Base-by-base conservation (phyloP, 441 rosid species). In the Croton setiger region DNA sequence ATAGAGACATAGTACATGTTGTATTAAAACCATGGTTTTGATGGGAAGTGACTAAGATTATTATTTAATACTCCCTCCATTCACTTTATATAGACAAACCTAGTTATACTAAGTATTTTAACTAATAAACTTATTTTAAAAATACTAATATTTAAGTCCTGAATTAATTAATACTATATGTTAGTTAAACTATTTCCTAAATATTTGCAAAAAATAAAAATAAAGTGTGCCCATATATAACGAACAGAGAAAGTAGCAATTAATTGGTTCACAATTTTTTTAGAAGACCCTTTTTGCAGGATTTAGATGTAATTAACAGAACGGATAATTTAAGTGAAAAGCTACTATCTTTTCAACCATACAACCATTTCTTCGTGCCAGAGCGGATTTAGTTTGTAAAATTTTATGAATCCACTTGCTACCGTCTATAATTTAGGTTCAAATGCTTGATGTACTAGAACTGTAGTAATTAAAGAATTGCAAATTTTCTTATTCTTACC, bases 401-500 rank as follows among this genome's bases (percentile, higher is more conserved):
- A 23, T 2, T 14, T 3, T 13, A 58, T 13, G 56, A 18, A 47
- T 10, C 31, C 41, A 35, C 47, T 11, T 15, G 17, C 20, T 12
- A 10, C 11, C 2, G 60, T 67, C 37, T 15, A 31, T 17, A 18
- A 41, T 15, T 8, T 37, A 20, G 61, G 49, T 45, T 9, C 63
- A 67, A 67, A 27, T 27, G 44, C 21, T 35, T 45, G 10, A 23
- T 43, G 37, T 44, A 23, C 53, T 23, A 55, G 44, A 23, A 27
- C 39, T 36, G 12, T 39, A 51, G 7, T 18, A 14, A 20, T 4
- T 3, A 53, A 66, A 27, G 43, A 59, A 53, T 20, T 12, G 36
- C 18, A 48, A 75, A 37, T 59, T 52, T 54, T 68, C 52, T 51
- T 51, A 21, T 18, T 51, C 55, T 35, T 85, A 93, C 98, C 85